Conservation (phyloP, 768 basidiomycete genomes). For the Coprinopsis marcescibilis region DNA sequence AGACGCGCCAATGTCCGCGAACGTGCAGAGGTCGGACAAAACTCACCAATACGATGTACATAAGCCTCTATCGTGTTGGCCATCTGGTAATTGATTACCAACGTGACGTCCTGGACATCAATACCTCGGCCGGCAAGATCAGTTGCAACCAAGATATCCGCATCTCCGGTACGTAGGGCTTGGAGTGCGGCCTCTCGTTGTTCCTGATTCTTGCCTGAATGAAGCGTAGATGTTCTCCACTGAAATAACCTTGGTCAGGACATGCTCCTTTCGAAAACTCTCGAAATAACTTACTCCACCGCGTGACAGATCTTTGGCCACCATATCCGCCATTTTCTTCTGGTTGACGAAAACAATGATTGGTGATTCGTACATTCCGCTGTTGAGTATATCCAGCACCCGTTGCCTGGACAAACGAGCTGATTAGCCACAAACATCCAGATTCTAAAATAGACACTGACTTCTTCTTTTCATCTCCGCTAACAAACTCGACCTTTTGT, state of each 20-base stretch:
- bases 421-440: slow-evolving; percentile 6
- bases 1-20: slow-evolving; percentile 12
- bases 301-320: slow-evolving; percentile 88
- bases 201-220: slow-evolving; percentile 97
- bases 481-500: slow-evolving; percentile 90
- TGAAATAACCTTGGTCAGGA: slow-evolving; percentile 22
- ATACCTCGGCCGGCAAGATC: slow-evolving; percentile 98
- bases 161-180: slow-evolving; percentile 76
- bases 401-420: slow-evolving; percentile 60
- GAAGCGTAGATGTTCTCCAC: slow-evolving; percentile 89
- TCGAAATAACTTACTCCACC: slow-evolving; percentile 61
- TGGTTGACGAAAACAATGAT: slow-evolving; percentile 99
- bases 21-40: slow-evolving; percentile 6
- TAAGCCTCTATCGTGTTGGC: slow-evolving; percentile 93
- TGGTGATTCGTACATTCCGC: slow-evolving; percentile 74
- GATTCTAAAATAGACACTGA: slow-evolving; percentile 27
- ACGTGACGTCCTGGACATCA: slow-evolving; percentile 93
- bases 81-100: slow-evolving; percentile 99
- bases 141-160: slow-evolving; percentile 90
- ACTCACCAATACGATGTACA: slow-evolving; percentile 91
- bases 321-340: slow-evolving; percentile 99
- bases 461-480: slow-evolving; percentile 96
- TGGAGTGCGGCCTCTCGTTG: slow-evolving; percentile 93
- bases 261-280: slow-evolving; percentile 4
- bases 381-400: slow-evolving; percentile 90